Evolutionary conservation across 371 early-diverging fungal species (phyloP).

Genomic region (Mortierella sp.): DNA sequence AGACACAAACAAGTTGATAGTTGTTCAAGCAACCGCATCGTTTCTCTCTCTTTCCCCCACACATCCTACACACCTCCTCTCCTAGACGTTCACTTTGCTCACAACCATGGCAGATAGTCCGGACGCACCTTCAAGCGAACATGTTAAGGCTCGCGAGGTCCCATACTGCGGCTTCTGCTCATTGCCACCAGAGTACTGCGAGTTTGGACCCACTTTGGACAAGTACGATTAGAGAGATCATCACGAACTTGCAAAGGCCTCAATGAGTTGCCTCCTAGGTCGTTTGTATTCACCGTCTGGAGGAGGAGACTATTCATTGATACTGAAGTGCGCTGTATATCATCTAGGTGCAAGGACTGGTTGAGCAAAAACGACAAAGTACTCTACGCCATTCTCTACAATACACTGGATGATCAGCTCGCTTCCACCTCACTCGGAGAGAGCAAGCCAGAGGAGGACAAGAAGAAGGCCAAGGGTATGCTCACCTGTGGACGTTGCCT

Average conservation of each 20-base stretch:
- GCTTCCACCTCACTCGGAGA: constrained; percentile 47
- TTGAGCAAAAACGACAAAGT: constrained; percentile 65
- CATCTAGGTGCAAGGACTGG: constrained; percentile 78
- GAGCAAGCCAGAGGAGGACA: constrained; percentile 32
- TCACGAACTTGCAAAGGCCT: too few species aligned
- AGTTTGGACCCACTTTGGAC: constrained; percentile 82
- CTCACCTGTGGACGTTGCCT: constrained; percentile 34
- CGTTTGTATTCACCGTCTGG: too few species aligned
- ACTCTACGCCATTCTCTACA: constrained; percentile 54
- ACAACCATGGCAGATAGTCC: constrained; percentile 44
- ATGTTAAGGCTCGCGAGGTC: constrained; percentile 53
- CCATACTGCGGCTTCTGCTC: constrained; percentile 63
- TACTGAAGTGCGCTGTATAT: too few species aligned
- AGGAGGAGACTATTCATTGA: too few species aligned
- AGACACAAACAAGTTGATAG: too few species aligned
- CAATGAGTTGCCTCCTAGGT: too few species aligned
- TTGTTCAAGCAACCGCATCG: too few species aligned
- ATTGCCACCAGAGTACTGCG: constrained; percentile 84
- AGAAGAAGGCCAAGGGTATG: constrained; percentile 58
- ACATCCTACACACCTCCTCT: background rate
- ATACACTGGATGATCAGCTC: constrained; percentile 55
- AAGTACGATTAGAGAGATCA: constrained; percentile 51
- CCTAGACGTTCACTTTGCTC: background rate
- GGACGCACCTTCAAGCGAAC: constrained; percentile 53
- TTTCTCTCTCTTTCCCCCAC: too few species aligned